Percentiles rank a stretch among this genome's conserved stretches.
Evolutionary conservation across 352 stramenopile genomes (phyloP).

Genomic region (Peronosclerospora sorghi): DNA sequence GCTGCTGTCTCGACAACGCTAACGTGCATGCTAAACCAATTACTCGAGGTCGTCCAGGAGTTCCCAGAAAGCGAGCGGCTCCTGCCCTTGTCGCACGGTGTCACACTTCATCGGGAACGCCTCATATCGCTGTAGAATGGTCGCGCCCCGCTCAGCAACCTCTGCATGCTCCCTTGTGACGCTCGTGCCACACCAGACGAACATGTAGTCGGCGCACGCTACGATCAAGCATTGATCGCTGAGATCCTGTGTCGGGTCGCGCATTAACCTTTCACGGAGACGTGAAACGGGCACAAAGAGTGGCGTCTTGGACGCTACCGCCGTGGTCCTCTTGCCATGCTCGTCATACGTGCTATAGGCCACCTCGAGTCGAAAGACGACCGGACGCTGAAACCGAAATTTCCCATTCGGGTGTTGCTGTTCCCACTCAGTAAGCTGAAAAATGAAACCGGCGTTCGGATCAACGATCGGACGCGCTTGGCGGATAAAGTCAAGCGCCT

Average conservation of each 20-base stretch:
- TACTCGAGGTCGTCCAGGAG: constrained; percentile 29
- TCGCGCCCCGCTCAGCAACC: constrained; percentile 42
- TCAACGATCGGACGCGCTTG: constrained; percentile 66
- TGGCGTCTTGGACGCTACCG: constrained; percentile 28
- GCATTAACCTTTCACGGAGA: constrained; percentile 43
- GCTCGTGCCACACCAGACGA: constrained; percentile 66
- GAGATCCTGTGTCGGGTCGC: constrained; percentile 42
- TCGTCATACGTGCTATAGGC: constrained; percentile 25
- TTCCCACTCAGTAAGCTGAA: constrained; percentile 85
- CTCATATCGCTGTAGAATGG: constrained; percentile 68
- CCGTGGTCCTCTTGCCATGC: constrained; percentile 14
- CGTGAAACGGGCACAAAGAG: constrained; percentile 44
- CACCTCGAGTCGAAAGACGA: constrained; percentile 70
- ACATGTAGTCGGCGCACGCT: constrained; percentile 62
- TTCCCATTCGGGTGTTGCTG: constrained; percentile 41
- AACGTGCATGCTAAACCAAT: constrained; percentile 2
- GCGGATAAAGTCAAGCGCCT: constrained; percentile 71
- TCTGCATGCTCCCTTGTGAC: constrained; percentile 42
- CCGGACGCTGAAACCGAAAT: constrained; percentile 35
- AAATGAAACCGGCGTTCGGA: constrained; percentile 82
- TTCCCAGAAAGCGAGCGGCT: constrained; percentile 60
- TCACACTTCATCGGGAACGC: constrained; percentile 64
- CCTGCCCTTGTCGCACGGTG: constrained; percentile 54
- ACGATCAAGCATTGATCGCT: constrained; percentile 58
- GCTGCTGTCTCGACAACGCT: too few species aligned